These are phyloP conservation scores for Kwoniella sp. DNA, from an alignment of 768 basidiomycete genomes.

Conservation along the genomic window DNA sequence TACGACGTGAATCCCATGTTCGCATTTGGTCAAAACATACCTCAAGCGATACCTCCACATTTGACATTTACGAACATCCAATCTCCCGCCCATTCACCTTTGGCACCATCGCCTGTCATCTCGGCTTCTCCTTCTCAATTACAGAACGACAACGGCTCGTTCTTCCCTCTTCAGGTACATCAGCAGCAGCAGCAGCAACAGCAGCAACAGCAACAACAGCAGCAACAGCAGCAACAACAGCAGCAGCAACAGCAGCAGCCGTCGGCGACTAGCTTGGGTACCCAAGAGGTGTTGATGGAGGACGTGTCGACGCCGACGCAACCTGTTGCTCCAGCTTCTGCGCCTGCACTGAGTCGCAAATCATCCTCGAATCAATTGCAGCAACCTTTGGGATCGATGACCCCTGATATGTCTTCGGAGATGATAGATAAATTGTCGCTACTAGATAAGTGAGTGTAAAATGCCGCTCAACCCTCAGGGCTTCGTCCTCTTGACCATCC, in stretches of 20 bases:
- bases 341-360: slow-evolving; percentile 13
- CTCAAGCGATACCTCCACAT: slow-evolving; percentile 42
- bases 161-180: slow-evolving; percentile 6
- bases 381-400: slow-evolving; percentile 21
- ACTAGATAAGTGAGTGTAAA: slow-evolving; percentile 47
- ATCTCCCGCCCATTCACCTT: slow-evolving; percentile 28
- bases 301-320: slow-evolving; percentile 38
- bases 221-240: slow-evolving; percentile 5
- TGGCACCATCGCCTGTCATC: slow-evolving; percentile 37
- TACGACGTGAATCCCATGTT: slow-evolving; percentile 25
- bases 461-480: neutral
- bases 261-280: slow-evolving; percentile 11
- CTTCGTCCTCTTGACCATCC: too few species aligned
- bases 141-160: slow-evolving; percentile 16
- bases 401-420: slow-evolving; percentile 43
- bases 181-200: slow-evolving; percentile 7
- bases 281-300: slow-evolving; percentile 39
- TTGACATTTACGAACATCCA: slow-evolving; percentile 38
- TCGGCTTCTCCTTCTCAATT: slow-evolving; percentile 21
- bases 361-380: slow-evolving; percentile 15
- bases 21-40: slow-evolving; percentile 21
- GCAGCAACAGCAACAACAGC: neutral
- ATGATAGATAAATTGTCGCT: slow-evolving; percentile 50
- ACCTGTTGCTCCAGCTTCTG: slow-evolving; percentile 13
- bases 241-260: neutral